Base-by-base conservation (phyloP, 495 filamentous ascomycete genomes). In the Aspergillus ostianus region DNA sequence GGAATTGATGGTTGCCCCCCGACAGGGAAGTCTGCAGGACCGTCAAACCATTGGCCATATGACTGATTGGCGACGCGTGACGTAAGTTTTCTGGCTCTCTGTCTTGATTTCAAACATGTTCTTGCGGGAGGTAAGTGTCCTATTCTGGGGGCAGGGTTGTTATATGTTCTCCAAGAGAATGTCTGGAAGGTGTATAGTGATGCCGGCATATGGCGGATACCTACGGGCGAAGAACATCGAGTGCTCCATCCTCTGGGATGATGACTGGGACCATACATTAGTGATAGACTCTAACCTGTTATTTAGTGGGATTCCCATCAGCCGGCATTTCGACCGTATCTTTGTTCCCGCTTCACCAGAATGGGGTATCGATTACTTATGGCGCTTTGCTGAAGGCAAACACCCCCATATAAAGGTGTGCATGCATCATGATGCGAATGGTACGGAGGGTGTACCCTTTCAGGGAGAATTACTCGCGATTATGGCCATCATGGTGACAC, bases 321-420 rank as follows among this genome's bases (percentile, higher is more conserved):
- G 13, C 46, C 4, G 13, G 17, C 46, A 12, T 47, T 47, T 5
- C 12, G 13, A 47, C 12, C 4, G 15, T 4, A 20, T 17, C 46
- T 47, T 47, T 47, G n/a, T n/a, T n/a, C 6, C 46, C 13, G 29
- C 29, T 8, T 30, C 4, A 8, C 29, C 29, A 30, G 8, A 8
- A 30, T 30, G 29, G 29, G 29, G 29, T 8, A 8, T 30, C 29
- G 29, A 30, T 30, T 30, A 30, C 29, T 30, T 4, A 4, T 30
- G 29, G 29, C 29, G 29, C 29, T 30, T 30, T 30, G 29, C 29
- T 30, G 46, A 12, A 15, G 19, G 19, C 12, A 47, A 20, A 8
- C 29, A 30, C 46, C 56, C 56, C 21, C 56, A 58, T 20, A 51
- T 51, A 20, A 58, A 58, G 47, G 19, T 58, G 3, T 29, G 47